These are phyloP conservation scores for Neofusicoccum laricinum DNA, from an alignment of 2,329 filamentous ascomycete species.

Conservation along the genomic window DNA sequence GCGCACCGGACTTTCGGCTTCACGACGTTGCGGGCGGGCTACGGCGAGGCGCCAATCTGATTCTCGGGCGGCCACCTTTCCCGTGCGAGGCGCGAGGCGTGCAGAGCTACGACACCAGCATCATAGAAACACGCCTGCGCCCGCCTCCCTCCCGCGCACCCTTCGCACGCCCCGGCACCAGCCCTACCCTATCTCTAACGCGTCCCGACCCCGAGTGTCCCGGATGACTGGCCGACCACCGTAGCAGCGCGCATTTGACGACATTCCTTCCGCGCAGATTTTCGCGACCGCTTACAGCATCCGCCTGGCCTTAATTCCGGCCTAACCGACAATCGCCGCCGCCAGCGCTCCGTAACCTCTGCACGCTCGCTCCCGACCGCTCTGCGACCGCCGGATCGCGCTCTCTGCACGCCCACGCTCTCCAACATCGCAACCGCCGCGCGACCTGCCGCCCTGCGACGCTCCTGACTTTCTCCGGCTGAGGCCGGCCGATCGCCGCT, in stretches of 20 bases:
- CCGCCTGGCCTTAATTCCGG: slow-evolving; percentile 22
- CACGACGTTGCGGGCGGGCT: slow-evolving; percentile 12
- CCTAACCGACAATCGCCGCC: slow-evolving; percentile 20
- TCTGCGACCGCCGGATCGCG: slow-evolving; percentile 9
- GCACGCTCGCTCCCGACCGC: slow-evolving; percentile 12
- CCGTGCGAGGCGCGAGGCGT: slow-evolving; percentile 7
- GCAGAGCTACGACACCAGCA: slow-evolving; percentile 12
- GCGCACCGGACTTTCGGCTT: slow-evolving; percentile 14
- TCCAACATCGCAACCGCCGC: neutral
- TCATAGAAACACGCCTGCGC: slow-evolving; percentile 5
- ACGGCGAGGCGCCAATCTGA: slow-evolving; percentile 5
- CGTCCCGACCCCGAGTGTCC: slow-evolving; percentile 5
- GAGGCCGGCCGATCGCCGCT: slow-evolving; percentile 29
- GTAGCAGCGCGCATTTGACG: neutral
- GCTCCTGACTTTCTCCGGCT: slow-evolving; percentile 31
- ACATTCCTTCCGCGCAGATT: slow-evolving; percentile 17
- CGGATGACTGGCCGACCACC: slow-evolving; percentile 8
- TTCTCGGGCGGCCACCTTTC: slow-evolving; percentile 11
- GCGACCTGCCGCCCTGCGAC: neutral
- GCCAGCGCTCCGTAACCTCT: slow-evolving; percentile 4
- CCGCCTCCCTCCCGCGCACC: neutral
- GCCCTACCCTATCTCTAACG: slow-evolving; percentile 12
- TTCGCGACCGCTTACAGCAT: slow-evolving; percentile 14
- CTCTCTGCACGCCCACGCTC: neutral
- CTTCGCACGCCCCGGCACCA: neutral